These are phyloP conservation scores for Aspergillus mulundensis DNA, from an alignment of 495 filamentous ascomycete species.

Conservation along the genomic window DNA sequence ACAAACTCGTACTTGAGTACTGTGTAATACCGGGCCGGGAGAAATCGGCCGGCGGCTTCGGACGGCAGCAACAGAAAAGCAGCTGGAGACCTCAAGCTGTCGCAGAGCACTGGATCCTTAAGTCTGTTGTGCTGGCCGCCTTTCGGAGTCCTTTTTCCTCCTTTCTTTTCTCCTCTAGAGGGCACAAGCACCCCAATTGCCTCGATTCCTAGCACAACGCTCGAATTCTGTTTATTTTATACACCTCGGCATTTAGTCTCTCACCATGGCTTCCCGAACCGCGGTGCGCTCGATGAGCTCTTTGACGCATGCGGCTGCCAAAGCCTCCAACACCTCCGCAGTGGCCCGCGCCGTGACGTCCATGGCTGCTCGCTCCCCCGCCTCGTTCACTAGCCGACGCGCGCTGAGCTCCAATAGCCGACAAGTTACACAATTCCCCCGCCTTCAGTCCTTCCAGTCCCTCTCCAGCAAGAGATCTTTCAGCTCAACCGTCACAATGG, in stretches of 20 bases:
- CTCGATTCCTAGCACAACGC: neutral
- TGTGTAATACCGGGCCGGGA: conserved; percentile 36
- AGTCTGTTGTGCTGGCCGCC: conserved; percentile 8
- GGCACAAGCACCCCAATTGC: neutral
- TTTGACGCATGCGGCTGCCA: conserved; percentile 34
- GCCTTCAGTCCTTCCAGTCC: conserved; percentile 39
- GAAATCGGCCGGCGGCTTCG: conserved; percentile 35
- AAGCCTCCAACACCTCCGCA: conserved; percentile 25
- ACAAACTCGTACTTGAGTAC: conserved; percentile 4
- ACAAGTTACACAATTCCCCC: conserved; percentile 35
- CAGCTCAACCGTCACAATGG: conserved; percentile 43
- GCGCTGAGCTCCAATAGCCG: conserved; percentile 36
- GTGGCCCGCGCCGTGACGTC: conserved; percentile 25
- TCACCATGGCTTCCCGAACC: conserved; percentile 34
- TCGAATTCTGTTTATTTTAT: neutral
- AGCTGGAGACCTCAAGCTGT: conserved; percentile 3
- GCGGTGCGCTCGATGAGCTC: conserved; percentile 44
- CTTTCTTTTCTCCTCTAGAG: conserved; percentile 7
- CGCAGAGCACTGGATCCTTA: conserved; percentile 3
- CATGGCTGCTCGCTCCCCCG: conserved; percentile 25
- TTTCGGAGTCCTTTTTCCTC: conserved; percentile 13
- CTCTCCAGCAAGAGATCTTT: conserved; percentile 39
- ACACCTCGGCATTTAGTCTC: conserved; percentile 7
- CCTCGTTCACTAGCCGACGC: conserved; percentile 28
- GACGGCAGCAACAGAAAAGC: conserved; percentile 13